These are phyloP conservation scores for Pythium myriotylum DNA, from an alignment of 352 stramenopile species.

Conservation along the genomic window DNA sequence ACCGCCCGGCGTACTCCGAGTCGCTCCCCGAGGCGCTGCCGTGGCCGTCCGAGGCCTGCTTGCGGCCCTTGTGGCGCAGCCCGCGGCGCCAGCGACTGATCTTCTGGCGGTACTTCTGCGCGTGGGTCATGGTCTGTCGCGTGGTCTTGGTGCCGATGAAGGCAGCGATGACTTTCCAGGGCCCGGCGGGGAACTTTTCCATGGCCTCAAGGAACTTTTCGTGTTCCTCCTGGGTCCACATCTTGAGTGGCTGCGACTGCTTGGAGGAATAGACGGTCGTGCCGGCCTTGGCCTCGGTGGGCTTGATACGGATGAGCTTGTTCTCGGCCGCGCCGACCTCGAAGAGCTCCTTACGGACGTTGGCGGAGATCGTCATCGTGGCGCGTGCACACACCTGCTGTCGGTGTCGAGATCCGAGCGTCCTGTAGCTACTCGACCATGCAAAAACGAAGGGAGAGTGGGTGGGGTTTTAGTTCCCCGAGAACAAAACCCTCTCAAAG, in stretches of 20 bases:
- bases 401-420: conserved; percentile 23
- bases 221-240: conserved; percentile 87
- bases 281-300: conserved; percentile 80
- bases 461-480: conserved; percentile 11
- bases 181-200: conserved; percentile 83
- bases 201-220: conserved; percentile 86
- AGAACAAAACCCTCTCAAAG: conserved; percentile 20
- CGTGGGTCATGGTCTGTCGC: conserved; percentile 93
- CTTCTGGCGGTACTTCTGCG: conserved; percentile 87
- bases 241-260: conserved; percentile 82
- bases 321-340: conserved; percentile 78
- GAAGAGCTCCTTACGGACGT: conserved; percentile 86
- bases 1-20: conserved; percentile 53
- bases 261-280: conserved; percentile 86
- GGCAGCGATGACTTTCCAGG: conserved; percentile 83
- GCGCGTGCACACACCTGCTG: conserved; percentile 10
- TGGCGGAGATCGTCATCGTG: conserved; percentile 85
- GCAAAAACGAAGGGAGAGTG: conserved; percentile 31
- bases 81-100: conserved; percentile 81
- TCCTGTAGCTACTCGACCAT: conserved; percentile 20
- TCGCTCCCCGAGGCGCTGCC: conserved; percentile 37
- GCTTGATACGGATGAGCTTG: conserved; percentile 85
- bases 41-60: conserved; percentile 48
- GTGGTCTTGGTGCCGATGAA: conserved; percentile 86
- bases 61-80: conserved; percentile 78